Base-by-base conservation (phyloP, 441 rosid genomes). In the Bocquillonia castaneifolia region DNA sequence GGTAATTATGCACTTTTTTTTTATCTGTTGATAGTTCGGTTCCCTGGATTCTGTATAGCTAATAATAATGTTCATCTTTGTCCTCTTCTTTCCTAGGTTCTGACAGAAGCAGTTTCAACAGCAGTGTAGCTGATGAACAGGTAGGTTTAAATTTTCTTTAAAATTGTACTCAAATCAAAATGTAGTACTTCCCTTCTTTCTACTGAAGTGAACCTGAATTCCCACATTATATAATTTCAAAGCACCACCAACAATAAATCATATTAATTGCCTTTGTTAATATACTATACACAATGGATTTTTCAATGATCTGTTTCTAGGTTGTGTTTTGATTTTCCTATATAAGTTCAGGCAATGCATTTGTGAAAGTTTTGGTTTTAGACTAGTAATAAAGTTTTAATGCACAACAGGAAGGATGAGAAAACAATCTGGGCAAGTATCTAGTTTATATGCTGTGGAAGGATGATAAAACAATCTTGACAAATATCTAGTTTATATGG, bases 91-190 rank as follows among this genome's bases (percentile, higher is more conserved):
- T 69, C 20, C 48, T 64, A 92, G 97, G 87, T 78, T 77, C 91
- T 26, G 97, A 88, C 75, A 83, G 75, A 76, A 92, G 84, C 74
- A 90, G 81, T 92, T 95, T 95, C 86, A 95, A 95, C 79, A 85
- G 55, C 80, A 92, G 94, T 66, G 98, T 95, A 50, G 94, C 94
- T 70, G 99, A 86, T 74, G 89, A 94, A 79, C 90, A 92, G 82
- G 99, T 92, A 74, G 52, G 93, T 83, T 82, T 78, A 28, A 34
- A 39, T 74, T 72, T 73, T 67, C 44, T 17, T 70, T 69, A 47
- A 70, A 71, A 51, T 57, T 1, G 50, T 56, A 55, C 60, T 74
- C 59, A 39, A 36, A 14, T 59, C 17, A 14, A 45, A 68, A 52
- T 26, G 15, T 39, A 47, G 51, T 25, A 12, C 18, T 23, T 51